These are phyloP conservation scores for Agaricus blazei DNA, from an alignment of 768 basidiomycete species.

Conservation along the genomic window DNA sequence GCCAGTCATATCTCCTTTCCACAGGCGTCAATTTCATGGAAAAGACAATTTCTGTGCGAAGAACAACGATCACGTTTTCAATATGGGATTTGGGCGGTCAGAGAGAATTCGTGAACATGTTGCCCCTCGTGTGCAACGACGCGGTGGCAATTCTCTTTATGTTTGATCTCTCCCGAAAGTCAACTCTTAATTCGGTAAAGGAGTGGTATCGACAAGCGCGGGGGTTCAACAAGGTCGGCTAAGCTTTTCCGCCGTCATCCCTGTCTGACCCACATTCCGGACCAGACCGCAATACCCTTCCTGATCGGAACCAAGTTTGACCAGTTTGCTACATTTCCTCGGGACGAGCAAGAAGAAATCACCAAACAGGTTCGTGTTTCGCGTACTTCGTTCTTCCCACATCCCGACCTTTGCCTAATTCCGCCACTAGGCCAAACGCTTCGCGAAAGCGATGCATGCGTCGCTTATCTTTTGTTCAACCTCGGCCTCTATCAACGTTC, in stretches of 20 bases:
- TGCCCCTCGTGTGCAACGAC: constrained; percentile 96
- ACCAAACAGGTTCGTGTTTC: constrained; percentile 77
- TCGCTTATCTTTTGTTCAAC: constrained; percentile 99
- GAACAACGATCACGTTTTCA: constrained; percentile 98
- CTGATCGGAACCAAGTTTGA: constrained; percentile 99
- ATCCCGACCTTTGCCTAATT: constrained; percentile 7
- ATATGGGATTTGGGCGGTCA: constrained; percentile 99
- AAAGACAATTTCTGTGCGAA: constrained; percentile 97
- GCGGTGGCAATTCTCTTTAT: constrained; percentile 99
- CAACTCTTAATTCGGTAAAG: constrained; percentile 96
- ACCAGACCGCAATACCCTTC: constrained; percentile 95
- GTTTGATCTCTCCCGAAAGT: constrained; percentile 98
- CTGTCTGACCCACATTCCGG: background rate
- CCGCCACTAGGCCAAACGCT: constrained; percentile 78
- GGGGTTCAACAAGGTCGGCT: constrained; percentile 95
- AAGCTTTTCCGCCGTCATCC: background rate
- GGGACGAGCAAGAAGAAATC: constrained; percentile 99
- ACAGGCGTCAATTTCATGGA: constrained; percentile 99
- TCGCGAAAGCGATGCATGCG: constrained; percentile 98
- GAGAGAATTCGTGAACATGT: constrained; percentile 98
- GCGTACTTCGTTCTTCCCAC: background rate
- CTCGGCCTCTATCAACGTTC: constrained; percentile 97
- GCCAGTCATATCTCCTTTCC: background rate
- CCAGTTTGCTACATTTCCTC: constrained; percentile 90
- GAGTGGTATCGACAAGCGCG: constrained; percentile 99